Percentiles rank a stretch among this genome's conserved stretches.
phyloP scores from a whole-genome alignment of 805 yeast genomes.

The Zygosaccharomyces kombuchaensis region DNA sequence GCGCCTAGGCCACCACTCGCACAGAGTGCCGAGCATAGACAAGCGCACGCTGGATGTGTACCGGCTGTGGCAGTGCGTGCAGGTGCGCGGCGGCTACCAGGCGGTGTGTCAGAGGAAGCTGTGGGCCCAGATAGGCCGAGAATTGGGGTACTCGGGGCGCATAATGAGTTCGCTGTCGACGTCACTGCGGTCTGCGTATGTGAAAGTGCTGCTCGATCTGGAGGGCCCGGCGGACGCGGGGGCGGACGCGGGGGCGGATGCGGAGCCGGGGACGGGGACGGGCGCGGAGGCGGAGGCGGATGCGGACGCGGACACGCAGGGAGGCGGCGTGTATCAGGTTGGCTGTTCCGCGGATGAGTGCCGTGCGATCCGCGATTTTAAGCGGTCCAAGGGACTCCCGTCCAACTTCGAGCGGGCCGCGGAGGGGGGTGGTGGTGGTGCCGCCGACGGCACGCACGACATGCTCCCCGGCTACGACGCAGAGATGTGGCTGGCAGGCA shows the following conservation, averaged over 20 bases:
- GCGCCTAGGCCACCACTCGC: slow-evolving; percentile 25
- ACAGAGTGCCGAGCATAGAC: slow-evolving; percentile 61
- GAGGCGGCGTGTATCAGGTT: slow-evolving; percentile 21
- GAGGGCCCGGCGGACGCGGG: slow-evolving; percentile 19
- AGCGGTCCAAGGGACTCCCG: slow-evolving; percentile 37
- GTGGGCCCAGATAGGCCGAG: slow-evolving; percentile 84
- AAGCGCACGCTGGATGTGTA: slow-evolving; percentile 62
- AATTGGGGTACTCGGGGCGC: slow-evolving; percentile 68
- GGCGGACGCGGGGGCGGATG: not conserved
- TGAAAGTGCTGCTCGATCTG: slow-evolving; percentile 39
- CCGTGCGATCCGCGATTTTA: slow-evolving; percentile 35
- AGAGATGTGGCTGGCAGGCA: slow-evolving; percentile 41
- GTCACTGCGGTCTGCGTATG: slow-evolving; percentile 57
- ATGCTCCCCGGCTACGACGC: slow-evolving; percentile 42
- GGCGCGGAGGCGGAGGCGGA: not conserved
- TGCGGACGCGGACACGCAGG: not conserved
- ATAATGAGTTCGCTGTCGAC: slow-evolving; percentile 69
- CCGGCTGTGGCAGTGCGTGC: slow-evolving; percentile 53
- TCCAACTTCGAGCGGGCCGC: not conserved
- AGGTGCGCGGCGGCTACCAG: slow-evolving; percentile 61
- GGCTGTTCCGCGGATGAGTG: slow-evolving; percentile 36
- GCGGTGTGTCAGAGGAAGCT: slow-evolving; percentile 59
- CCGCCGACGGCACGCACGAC: slow-evolving; percentile 26
- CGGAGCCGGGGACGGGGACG: slow-evolving; percentile 4
- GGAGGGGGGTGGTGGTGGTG: not conserved